A percentile compares a stretch with the other conserved stretches of the same genome.
These are phyloP conservation scores for Penicillium arizonense DNA, from an alignment of 495 filamentous ascomycete genomes.

Conservation along the genomic window DNA sequence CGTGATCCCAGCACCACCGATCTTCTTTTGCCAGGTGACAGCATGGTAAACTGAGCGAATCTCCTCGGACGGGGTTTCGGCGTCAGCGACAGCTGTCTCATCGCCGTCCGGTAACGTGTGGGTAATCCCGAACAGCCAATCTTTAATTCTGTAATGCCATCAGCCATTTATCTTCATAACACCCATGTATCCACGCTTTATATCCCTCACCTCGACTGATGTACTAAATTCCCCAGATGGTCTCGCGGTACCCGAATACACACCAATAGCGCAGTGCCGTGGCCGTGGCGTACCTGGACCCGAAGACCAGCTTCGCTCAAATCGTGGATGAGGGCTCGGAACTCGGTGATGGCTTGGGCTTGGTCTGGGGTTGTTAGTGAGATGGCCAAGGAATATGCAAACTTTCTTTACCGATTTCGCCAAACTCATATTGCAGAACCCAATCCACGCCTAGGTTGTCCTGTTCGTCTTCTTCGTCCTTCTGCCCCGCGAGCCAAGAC, in stretches of 20 bases:
- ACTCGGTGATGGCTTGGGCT: slow-evolving; percentile 64
- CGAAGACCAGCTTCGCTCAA: slow-evolving; percentile 74
- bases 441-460: slow-evolving; percentile 45
- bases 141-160: slow-evolving; percentile 64
- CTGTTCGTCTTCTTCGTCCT: slow-evolving; percentile 24
- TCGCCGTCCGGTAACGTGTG: slow-evolving; percentile 62
- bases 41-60: slow-evolving; percentile 84
- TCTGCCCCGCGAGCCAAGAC: slow-evolving; percentile 30
- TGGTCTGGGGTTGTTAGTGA: slow-evolving; percentile 51
- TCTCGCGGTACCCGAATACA: slow-evolving; percentile 67
- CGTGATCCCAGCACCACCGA: slow-evolving; percentile 88
- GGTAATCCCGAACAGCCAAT: slow-evolving; percentile 89
- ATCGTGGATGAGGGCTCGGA: slow-evolving; percentile 70
- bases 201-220: slow-evolving; percentile 55
- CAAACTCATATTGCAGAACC: slow-evolving; percentile 42
- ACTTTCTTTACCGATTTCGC: slow-evolving; percentile 29
- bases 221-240: slow-evolving; percentile 50
- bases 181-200: neutral
- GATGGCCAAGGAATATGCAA: neutral
- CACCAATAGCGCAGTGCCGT: slow-evolving; percentile 70
- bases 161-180: neutral
- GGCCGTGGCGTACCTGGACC: slow-evolving; percentile 81
- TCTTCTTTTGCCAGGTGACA: slow-evolving; percentile 73
- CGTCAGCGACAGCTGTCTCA: slow-evolving; percentile 46
- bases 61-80: slow-evolving; percentile 83